Base-by-base conservation (phyloP, 768 basidiomycete genomes). In the Mycena pura region DNA sequence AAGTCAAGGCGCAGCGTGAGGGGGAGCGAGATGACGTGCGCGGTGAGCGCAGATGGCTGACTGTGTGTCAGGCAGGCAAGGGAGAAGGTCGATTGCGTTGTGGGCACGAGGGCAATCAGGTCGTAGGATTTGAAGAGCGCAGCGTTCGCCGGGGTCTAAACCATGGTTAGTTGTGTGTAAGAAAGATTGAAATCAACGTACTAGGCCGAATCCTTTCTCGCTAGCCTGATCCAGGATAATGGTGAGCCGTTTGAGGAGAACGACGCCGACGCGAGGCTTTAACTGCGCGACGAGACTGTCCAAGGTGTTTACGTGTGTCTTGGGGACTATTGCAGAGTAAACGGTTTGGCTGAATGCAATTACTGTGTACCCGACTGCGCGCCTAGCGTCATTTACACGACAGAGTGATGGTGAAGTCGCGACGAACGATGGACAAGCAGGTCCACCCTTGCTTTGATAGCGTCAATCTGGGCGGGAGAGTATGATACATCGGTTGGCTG, bases 151-250 rank as follows among this genome's bases (percentile, higher is more conserved):
- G 86, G 88, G 7, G 87, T 89, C 93, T 95, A 36, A 47, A 36
- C 3, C 36, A 34, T 53, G 10, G 19, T 46, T 36, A 19, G 19
- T 38, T 21, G 69, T 3, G 47, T 25, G 52, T 14, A n/a, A 45
- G 45, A 29, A 38, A 32, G 17, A 21, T 21, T n/a, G n/a, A n/a
- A n/a, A n/a, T n/a, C n/a, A 6, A 75, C 81, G 64, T 57, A 94
- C 92, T 71, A 94, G 71, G 28, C 92, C 91, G 67, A 91, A 90
- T 1, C 93, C 91, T 72, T 92, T 93, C 72, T 94, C 91, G 68
- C 93, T 93, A 39, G 89, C 90, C 67, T 92, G 86, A 62, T 93
- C n/a, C 9, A 94, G 80, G 11, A 91, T 78, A 48, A 95, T 88
- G n/a, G 88, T 93, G 55, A 96, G 71, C 47, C 93, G 79, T 71